Conservation (phyloP, 2,329 filamentous ascomycete species). For the Fusarium buxicola region DNA sequence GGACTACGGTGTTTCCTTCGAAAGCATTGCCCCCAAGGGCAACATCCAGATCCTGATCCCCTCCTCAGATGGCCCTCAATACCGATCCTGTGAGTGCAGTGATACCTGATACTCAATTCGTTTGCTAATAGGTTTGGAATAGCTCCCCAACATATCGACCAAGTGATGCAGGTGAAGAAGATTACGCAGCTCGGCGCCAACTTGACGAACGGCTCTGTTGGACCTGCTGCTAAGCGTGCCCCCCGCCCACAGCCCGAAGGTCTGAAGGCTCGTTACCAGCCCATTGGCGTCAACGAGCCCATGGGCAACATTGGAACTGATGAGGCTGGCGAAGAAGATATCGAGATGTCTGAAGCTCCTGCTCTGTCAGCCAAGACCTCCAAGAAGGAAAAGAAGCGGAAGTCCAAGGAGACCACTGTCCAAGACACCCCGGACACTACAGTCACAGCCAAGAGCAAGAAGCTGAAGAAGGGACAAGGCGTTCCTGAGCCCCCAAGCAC, state of each 20-base stretch:
- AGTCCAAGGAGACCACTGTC: conserved; percentile 38
- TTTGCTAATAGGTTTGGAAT: conserved; percentile 16
- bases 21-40: conserved; percentile 61
- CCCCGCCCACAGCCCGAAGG: conserved; percentile 75
- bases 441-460: conserved; percentile 48
- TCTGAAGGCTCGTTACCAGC: conserved; percentile 74
- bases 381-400: conserved; percentile 52
- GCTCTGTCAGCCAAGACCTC: conserved; percentile 37
- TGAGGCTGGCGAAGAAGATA: conserved; percentile 58
- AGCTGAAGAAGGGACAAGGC: conserved; percentile 45
- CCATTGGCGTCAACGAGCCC: conserved; percentile 65
- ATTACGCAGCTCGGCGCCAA: conserved; percentile 66
- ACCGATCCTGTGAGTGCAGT: conserved; percentile 62
- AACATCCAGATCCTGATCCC: conserved; percentile 72
- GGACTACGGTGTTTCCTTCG: conserved; percentile 70
- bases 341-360: conserved; percentile 59
- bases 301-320: conserved; percentile 56
- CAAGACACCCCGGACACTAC: conserved; percentile 12
- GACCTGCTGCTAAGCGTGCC: conserved; percentile 61
- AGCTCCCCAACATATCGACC: conserved; percentile 60
- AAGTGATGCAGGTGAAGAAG: conserved; percentile 74
- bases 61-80: conserved; percentile 64
- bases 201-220: conserved; percentile 48
- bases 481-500: conserved; percentile 20
- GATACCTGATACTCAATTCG: background rate